phyloP scores from a whole-genome alignment of 2,329 filamentous ascomycete genomes.

The Didymella lethalis region DNA sequence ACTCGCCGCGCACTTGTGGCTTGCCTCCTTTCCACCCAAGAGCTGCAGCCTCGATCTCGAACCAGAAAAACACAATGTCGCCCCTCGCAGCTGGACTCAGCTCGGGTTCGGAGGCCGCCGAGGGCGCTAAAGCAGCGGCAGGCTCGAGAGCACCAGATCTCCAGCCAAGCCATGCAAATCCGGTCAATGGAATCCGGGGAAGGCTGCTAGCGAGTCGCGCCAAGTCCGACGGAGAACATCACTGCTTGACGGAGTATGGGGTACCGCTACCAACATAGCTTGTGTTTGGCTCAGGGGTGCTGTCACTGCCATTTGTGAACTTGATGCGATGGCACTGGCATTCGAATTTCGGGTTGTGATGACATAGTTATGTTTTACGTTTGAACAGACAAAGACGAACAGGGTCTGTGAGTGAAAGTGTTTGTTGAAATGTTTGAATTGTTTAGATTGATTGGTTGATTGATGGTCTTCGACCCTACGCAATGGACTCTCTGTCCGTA shows the following conservation, averaged over 20 bases:
- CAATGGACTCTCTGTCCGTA: slow-evolving; percentile 25
- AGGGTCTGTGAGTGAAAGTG: not conserved
- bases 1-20: slow-evolving; percentile 1
- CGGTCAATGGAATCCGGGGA: slow-evolving; percentile 21
- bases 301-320: not conserved
- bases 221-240: slow-evolving; percentile 22
- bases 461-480: slow-evolving; percentile 16
- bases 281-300: not conserved
- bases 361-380: not conserved
- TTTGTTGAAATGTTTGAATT: slow-evolving; percentile 14
- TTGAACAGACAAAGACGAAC: not conserved
- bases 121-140: slow-evolving; percentile 14
- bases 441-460: slow-evolving; percentile 12
- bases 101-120: slow-evolving; percentile 13
- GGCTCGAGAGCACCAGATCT: slow-evolving; percentile 5
- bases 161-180: slow-evolving; percentile 17
- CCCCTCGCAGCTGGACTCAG: not conserved
- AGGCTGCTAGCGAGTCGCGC: slow-evolving; percentile 4
- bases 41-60: slow-evolving; percentile 16
- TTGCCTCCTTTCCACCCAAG: not conserved
- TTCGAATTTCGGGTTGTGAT: not conserved
- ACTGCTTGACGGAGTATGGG: slow-evolving; percentile 5
- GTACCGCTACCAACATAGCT: no score
- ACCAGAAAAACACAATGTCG: slow-evolving; percentile 5
- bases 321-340: not conserved